Conservation (phyloP, 176 grass and related monocot genomes). For the Olyra latifolia region DNA sequence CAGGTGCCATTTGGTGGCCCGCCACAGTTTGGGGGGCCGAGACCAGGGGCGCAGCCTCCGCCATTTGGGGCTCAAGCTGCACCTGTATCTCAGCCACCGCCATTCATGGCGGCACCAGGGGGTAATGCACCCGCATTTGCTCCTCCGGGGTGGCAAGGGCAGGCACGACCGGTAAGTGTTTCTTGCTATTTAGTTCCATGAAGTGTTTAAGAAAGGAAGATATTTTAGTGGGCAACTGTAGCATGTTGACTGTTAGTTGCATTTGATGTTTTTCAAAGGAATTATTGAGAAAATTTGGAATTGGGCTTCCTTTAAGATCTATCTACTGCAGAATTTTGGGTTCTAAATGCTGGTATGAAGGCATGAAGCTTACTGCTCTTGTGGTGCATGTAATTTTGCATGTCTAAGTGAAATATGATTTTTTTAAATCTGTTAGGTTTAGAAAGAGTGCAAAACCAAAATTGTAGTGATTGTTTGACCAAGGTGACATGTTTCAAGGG, state of each 20-base stretch:
- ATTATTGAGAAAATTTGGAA: background rate
- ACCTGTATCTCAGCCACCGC: constrained; percentile 5
- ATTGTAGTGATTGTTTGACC: background rate
- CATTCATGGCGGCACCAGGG: constrained; percentile 38
- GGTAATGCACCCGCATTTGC: constrained; percentile 25
- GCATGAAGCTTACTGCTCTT: background rate
- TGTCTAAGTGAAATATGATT: background rate
- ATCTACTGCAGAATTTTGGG: background rate
- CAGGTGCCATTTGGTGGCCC: constrained; percentile 31
- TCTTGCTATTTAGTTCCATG: constrained; percentile 4
- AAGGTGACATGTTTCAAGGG: background rate
- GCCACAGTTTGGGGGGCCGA: constrained; percentile 47
- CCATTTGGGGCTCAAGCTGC: constrained; percentile 26
- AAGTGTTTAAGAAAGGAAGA: constrained; percentile 1
- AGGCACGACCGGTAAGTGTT: constrained; percentile 46
- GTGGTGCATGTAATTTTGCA: constrained; percentile 1
- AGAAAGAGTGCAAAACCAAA: constrained; percentile 1
- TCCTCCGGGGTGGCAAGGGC: constrained; percentile 44
- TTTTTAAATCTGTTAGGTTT: background rate
- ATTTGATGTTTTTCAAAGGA: background rate
- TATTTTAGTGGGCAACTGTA: background rate
- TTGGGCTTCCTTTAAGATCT: constrained; percentile 4
- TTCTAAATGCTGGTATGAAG: constrained; percentile 7
- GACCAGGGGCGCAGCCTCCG: constrained; percentile 30
- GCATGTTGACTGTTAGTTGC: background rate